Base-by-base conservation (phyloP, 305 asterid species). In the Solanum hybrid region DNA sequence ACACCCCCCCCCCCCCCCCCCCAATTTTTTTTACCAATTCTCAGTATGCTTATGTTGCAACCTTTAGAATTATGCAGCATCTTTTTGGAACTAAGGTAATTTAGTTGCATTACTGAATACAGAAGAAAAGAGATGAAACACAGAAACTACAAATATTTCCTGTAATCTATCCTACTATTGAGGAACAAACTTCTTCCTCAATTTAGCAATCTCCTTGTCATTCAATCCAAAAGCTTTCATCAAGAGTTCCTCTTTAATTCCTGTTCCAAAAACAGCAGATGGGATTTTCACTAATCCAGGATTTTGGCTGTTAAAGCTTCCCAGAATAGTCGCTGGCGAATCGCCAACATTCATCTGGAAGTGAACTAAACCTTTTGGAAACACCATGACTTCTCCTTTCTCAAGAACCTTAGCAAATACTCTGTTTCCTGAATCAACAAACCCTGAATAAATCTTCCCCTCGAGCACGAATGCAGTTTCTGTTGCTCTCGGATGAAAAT, bases 311-410 rank as follows among this genome's bases (percentile, higher is more conserved):
- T 95, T 92, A 36, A 95, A 95, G 85, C 95, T 95, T 78, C 98
- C 98, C 13, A 96, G 5, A 76, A 95, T 94, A 5, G 98, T 91
- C 2, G 98, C 98, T 1, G 85, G 90, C 1, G 93, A 90, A 17
- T 94, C 89, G 24, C 96, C 98, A 3, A 95, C 79, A 31, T 95
- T 96, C 99, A 95, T 94, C 94, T 95, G 98, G 51, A 96, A 96
- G 80, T 95, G 99, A 85, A 96, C 37, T 37, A 96, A 42, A 1
- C 98, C 99, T 90, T 86, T 93, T 4, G 99, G 98, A 88, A 96
- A 95, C 86, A 96, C 97, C 98, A 96, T 95, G 2, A 96, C 98
- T 56, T 95, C 98, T 16, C 98, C 98, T 36, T 93, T 94, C 94
- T 95, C 98, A 32, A 96, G 66, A 40, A 95, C 97, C 89, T 92